Percentiles rank a stretch among this genome's conserved stretches.
Conservation (phyloP, 2,329 filamentous ascomycete genomes). For the Alternaria gaisen region DNA sequence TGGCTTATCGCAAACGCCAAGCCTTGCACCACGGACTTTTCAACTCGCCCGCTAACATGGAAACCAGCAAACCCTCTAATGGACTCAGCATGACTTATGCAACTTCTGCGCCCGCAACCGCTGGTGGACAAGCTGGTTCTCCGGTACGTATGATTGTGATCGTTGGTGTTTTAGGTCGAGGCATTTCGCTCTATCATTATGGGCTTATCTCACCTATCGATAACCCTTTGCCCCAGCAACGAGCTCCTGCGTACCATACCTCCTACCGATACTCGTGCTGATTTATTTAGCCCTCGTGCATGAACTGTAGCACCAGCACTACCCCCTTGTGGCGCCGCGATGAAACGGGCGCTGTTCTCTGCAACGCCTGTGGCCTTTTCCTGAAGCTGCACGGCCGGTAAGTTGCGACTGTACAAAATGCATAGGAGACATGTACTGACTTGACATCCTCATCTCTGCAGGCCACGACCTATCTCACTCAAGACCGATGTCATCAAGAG, state of each 20-base stretch:
- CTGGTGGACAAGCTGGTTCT: constrained; percentile 68
- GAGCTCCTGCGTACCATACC: not conserved
- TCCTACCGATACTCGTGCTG: constrained; percentile 21
- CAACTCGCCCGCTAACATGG: constrained; percentile 33
- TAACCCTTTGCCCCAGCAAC: not conserved
- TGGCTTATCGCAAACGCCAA: constrained; percentile 35
- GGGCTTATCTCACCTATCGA: not conserved
- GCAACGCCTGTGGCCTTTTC: constrained; percentile 98
- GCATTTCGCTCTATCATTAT: constrained; percentile 10
- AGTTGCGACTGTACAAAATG: too few species aligned
- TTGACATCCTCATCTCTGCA: too few species aligned
- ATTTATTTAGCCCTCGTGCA: constrained; percentile 79
- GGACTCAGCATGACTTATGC: constrained; percentile 67
- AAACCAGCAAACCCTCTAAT: constrained; percentile 52
- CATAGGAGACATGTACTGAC: too few species aligned
- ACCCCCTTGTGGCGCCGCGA: constrained; percentile 98
- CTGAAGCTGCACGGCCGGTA: constrained; percentile 90
- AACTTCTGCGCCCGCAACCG: constrained; percentile 71
- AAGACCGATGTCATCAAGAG: constrained; percentile 99
- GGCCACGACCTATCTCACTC: constrained; percentile 86
- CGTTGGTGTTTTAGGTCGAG: constrained; percentile 50
- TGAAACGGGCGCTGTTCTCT: constrained; percentile 93
- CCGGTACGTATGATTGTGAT: constrained; percentile 59
- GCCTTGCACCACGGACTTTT: constrained; percentile 27
- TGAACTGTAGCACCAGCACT: constrained; percentile 95